Conservation (phyloP, 352 stramenopile species). For the Phytophthora chlamydospora region DNA sequence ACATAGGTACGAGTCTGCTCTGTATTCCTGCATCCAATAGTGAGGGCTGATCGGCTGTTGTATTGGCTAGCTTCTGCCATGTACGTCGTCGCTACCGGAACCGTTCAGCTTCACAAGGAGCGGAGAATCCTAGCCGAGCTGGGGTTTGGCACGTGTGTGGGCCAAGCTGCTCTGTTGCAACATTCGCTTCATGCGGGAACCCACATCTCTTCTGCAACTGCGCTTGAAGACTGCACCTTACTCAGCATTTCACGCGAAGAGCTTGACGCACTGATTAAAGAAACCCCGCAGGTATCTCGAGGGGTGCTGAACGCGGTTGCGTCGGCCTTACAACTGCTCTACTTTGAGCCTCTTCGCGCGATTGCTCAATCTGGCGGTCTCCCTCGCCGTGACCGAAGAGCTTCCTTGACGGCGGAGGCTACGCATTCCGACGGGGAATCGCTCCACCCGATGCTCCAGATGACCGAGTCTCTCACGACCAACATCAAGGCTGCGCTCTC, state of each 20-base stretch:
- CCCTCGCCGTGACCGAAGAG: constrained; percentile 53
- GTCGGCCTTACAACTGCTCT: constrained; percentile 74
- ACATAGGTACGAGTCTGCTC: constrained; percentile 50
- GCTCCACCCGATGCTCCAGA: constrained; percentile 50
- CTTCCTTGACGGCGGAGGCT: constrained; percentile 35
- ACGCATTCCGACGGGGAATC: constrained; percentile 22
- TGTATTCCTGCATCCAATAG: neutral
- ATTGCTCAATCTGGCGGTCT: constrained; percentile 75
- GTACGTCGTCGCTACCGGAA: constrained; percentile 76
- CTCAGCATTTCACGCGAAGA: constrained; percentile 75
- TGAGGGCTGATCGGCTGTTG: neutral
- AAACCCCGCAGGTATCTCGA: constrained; percentile 69
- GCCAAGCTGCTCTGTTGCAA: constrained; percentile 73
- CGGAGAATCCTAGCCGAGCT: constrained; percentile 67
- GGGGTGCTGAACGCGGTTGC: constrained; percentile 84
- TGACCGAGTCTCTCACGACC: constrained; percentile 59
- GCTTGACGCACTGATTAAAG: constrained; percentile 75
- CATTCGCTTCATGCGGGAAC: constrained; percentile 67
- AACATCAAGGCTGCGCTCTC: constrained; percentile 76
- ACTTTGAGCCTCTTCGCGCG: constrained; percentile 73
- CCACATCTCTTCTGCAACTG: constrained; percentile 79
- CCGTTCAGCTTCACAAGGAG: constrained; percentile 83
- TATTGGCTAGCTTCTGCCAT: constrained; percentile 65
- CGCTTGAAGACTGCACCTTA: constrained; percentile 66
- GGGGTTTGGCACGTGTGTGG: constrained; percentile 74